These are phyloP conservation scores for Umbelopsis sp. DNA, from an alignment of 192 early-diverging fungal species.

Conservation along the genomic window DNA sequence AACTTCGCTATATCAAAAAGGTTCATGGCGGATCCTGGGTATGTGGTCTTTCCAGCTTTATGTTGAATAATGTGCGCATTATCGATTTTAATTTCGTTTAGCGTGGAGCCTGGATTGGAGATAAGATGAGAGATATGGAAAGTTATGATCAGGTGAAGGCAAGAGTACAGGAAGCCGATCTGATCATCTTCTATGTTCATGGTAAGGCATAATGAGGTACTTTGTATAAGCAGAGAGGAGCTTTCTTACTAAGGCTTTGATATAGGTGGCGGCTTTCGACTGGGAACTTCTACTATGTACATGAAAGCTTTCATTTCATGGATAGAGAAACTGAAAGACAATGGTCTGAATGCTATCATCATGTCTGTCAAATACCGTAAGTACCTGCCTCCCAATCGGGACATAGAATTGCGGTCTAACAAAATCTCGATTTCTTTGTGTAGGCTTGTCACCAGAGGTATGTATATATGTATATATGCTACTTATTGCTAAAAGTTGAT, in stretches of 20 bases:
- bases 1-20: constrained; percentile 14
- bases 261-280: constrained; percentile 37
- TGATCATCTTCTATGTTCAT: constrained; percentile 29
- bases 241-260: neutral
- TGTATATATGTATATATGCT: neutral
- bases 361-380: constrained; percentile 38
- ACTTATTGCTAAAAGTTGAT: neutral
- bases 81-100: neutral
- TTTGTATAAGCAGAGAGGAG: neutral
- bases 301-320: constrained; percentile 30
- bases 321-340: constrained; percentile 32
- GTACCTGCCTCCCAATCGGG: neutral
- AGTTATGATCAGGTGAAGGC: constrained; percentile 4
- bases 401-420: neutral
- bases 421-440: neutral
- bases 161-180: constrained; percentile 19
- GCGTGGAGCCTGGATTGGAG: constrained; percentile 17
- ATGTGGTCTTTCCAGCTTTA: neutral
- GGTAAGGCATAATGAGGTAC: neutral
- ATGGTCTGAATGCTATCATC: constrained; percentile 32
- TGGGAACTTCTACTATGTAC: constrained; percentile 37
- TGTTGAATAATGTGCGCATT: no score
- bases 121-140: neutral
- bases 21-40: constrained; percentile 10
- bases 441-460: neutral